phyloP scores from a whole-genome alignment of 176 grass and related monocot genomes.

The Oryza brachyantha region DNA sequence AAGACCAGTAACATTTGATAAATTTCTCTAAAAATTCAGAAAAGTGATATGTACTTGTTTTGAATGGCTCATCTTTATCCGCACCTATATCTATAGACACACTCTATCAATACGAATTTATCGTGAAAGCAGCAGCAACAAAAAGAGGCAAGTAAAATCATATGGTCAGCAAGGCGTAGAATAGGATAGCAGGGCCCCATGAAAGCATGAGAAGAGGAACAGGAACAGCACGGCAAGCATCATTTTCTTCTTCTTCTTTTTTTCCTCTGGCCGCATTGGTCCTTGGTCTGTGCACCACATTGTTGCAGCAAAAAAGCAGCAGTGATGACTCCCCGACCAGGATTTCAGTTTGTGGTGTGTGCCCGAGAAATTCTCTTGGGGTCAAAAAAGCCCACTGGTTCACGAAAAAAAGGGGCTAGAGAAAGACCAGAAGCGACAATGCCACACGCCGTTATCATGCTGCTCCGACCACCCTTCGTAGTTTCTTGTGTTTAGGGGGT shows the following conservation, averaged over 20 bases:
- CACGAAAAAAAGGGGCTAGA: neutral
- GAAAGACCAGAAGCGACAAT: neutral
- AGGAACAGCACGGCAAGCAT: neutral
- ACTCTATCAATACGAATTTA: neutral
- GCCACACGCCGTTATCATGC: neutral
- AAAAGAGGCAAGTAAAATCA: neutral
- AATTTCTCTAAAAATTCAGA: neutral
- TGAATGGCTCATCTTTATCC: neutral
- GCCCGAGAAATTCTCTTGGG: constrained; percentile 28
- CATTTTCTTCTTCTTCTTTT: neutral
- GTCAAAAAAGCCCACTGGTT: neutral
- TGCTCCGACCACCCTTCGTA: neutral
- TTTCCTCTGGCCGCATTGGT: neutral
- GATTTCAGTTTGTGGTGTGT: constrained; percentile 25
- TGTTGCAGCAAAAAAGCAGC: neutral
- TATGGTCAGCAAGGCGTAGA: neutral
- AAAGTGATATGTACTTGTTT: neutral
- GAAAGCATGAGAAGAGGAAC: neutral
- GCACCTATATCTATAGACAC: neutral
- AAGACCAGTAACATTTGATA: neutral
- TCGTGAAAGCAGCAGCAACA: neutral
- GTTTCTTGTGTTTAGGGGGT: neutral
- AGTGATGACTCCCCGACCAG: constrained; percentile 19
- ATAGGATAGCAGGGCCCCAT: neutral
- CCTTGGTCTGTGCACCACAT: constrained; percentile 8